Conservation (phyloP, 2,329 filamentous ascomycete species). For the Alternaria solani region DNA sequence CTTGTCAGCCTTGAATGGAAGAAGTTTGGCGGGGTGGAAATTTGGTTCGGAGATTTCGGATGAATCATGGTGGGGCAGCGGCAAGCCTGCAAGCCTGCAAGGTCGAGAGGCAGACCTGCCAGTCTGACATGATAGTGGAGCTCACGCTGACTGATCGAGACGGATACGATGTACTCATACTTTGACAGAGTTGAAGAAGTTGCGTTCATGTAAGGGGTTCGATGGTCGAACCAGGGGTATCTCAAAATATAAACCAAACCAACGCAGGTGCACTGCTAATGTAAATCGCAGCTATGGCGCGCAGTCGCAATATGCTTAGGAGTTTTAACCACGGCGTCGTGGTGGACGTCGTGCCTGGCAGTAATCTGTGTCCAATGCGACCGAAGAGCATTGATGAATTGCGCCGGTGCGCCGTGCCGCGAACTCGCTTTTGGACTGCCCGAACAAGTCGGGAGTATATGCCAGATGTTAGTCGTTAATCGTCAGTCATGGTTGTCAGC, state of each 20-base stretch:
- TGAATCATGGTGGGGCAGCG: slow-evolving; percentile 4
- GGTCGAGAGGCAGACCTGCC: not conserved
- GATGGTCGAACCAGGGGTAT: slow-evolving; percentile 10
- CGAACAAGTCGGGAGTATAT: not conserved
- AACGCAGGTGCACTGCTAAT: slow-evolving; percentile 9
- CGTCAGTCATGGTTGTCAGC: not conserved
- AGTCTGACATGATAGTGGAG: not conserved
- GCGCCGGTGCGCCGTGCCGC: not conserved
- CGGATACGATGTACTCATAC: not conserved
- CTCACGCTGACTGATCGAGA: not conserved
- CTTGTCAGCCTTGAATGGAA: not conserved
- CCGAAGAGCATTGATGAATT: not conserved
- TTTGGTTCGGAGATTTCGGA: slow-evolving; percentile 4
- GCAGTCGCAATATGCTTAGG: not conserved
- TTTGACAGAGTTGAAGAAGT: not conserved
- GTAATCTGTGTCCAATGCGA: not conserved
- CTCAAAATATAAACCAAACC: not conserved
- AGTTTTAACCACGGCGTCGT: fast-evolving
- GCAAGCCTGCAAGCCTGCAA: not conserved
- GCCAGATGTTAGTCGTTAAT: not conserved
- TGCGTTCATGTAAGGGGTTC: slow-evolving; percentile 6
- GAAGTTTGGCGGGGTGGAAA: not conserved
- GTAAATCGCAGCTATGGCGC: not conserved
- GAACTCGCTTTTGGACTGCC: not conserved
- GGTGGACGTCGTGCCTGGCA: not conserved